Base-by-base conservation (phyloP, 192 early-diverging fungal genomes). In the Podila horticola region DNA sequence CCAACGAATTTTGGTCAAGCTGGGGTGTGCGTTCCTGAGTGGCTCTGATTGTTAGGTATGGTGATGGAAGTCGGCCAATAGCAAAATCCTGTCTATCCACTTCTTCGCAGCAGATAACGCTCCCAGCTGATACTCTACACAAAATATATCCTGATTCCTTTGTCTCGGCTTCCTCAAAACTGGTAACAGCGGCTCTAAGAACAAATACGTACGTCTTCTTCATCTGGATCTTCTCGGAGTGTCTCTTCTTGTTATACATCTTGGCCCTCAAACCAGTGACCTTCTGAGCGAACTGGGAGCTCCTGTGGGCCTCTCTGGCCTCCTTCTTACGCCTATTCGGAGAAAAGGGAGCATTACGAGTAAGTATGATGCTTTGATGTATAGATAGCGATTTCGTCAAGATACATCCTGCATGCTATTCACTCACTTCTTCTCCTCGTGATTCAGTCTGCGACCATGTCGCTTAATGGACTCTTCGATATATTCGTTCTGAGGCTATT, bases 181-280 rank as follows among this genome's bases (percentile, higher is more conserved):
- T 29, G 12, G 29, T 6, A 15, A 50, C 17, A 31, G 59, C 57
- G 57, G n/a, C 12, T 11, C 10, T 22, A 51, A 49, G 34, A 48
- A 11, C 26, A 57, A 60, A 36, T 72, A 79, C 86, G 62, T 85
- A 93, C 91, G 95, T 98, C 88, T 99, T 99, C 90, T 98, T 98
- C 97, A 98, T 98, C 87, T 99, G 94, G 74, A 99, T 97, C 94
- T 99, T 99, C 85, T 99, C 96, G 26, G 91, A 86, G 79, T 96
- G 97, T 36, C 97, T 91, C 90, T 97, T 98, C 92, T 97, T 98
- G 90, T 99, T 98, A 86, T 96, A 93, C 84, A 99, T 86, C 90
- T 99, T 99, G 68, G 98, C 98, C 90, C 96, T 95, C 75, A 98
- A 86, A 64, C 98, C 98, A 82, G 95, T 95, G 57, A 99, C 92